Evolutionary conservation across 345 rosid genomes (phyloP).

Genomic region (Lepidium didymum): DNA sequence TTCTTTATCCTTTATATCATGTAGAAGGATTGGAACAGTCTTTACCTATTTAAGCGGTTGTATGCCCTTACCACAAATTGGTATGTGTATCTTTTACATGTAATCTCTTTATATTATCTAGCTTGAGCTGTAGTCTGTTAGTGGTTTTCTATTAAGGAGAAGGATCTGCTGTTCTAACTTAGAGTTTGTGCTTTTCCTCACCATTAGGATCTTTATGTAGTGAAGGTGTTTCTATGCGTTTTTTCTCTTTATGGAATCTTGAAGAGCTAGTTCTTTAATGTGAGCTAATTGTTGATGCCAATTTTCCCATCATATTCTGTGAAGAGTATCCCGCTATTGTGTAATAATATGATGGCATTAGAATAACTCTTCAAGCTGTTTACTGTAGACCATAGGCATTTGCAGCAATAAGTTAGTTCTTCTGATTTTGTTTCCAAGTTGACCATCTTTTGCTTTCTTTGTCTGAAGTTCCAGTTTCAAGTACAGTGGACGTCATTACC

Average conservation of each 20-base stretch:
- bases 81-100: background rate
- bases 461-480: conserved; percentile 36
- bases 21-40: background rate
- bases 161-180: background rate
- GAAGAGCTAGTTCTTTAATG: background rate
- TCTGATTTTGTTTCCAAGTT: conserved; percentile 5
- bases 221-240: background rate
- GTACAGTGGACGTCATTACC: conserved; percentile 30
- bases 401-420: background rate
- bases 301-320: background rate
- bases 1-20: background rate
- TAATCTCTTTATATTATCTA: background rate
- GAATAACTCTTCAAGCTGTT: background rate
- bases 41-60: background rate
- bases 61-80: background rate
- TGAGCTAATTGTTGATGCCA: conserved; percentile 3
- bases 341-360: background rate
- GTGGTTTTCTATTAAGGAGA: background rate
- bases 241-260: background rate
- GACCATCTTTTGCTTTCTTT: conserved; percentile 8
- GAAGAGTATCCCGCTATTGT: background rate
- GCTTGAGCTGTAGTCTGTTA: background rate
- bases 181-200: background rate
- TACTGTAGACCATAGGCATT: background rate
- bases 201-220: background rate